Evolutionary conservation across 2,329 filamentous ascomycete species (phyloP).

Genomic region (Phaeophleospora eucalypticola): DNA sequence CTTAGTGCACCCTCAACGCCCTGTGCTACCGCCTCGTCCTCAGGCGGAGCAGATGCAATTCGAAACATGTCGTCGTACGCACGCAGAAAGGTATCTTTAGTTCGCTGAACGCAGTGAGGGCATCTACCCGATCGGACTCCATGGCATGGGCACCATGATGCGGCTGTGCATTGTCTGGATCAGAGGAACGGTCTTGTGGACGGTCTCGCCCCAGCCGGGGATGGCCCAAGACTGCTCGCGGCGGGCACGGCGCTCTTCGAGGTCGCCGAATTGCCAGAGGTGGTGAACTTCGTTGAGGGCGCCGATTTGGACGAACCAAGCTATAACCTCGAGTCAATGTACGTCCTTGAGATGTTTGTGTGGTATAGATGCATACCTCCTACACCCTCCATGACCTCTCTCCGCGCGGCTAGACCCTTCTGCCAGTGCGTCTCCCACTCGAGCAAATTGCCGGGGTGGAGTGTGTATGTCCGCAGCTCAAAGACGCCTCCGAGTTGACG

Average conservation of each 20-base stretch:
- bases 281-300: constrained; percentile 97
- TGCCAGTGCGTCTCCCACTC: constrained; percentile 99
- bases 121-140: constrained; percentile 77
- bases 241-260: constrained; percentile 86
- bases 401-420: constrained; percentile 79
- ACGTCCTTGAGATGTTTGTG: background rate
- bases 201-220: constrained; percentile 70
- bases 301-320: constrained; percentile 98
- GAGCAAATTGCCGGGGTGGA: constrained; percentile 90
- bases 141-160: constrained; percentile 90
- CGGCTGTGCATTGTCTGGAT: constrained; percentile 96
- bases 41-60: no score
- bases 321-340: constrained; percentile 50
- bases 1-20: no score
- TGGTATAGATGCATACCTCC: constrained; percentile 34
- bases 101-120: background rate
- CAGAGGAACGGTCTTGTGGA: constrained; percentile 95
- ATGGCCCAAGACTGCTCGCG: constrained; percentile 94
- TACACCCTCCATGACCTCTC: constrained; percentile 91
- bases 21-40: no score
- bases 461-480: constrained; percentile 91
- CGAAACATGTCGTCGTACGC: no score
- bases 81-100: no score
- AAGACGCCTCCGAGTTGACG: constrained; percentile 88
- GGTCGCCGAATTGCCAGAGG: constrained; percentile 95